Evolutionary conservation across 129 eudicot genomes (phyloP).

Genomic region (Solidago caesia): DNA sequence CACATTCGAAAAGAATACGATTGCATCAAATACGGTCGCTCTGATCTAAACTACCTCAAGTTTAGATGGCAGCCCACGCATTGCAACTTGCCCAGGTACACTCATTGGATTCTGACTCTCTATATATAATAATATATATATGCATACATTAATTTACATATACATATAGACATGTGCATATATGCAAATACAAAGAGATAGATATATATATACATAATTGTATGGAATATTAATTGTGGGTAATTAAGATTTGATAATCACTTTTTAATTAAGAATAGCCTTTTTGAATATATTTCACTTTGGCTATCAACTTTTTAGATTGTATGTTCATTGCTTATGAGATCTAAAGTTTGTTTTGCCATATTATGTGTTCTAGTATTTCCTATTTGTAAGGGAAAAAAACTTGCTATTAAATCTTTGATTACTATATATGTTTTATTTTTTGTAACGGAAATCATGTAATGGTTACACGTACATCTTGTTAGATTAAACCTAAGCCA

Average conservation of each 20-base stretch:
- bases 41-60: conserved; percentile 46
- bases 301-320: too few species aligned
- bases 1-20: conserved; percentile 56
- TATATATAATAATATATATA: too few species aligned
- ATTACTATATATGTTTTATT: too few species aligned
- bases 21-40: conserved; percentile 60
- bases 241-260: background rate
- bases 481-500: too few species aligned
- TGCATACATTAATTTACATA: background rate
- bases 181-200: too few species aligned
- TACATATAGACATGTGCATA: background rate
- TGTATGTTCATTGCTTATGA: background rate
- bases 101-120: background rate
- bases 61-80: conserved; percentile 59
- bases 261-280: background rate
- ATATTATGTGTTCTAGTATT: too few species aligned
- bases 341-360: background rate
- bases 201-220: too few species aligned
- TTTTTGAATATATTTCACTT: too few species aligned
- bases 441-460: too few species aligned
- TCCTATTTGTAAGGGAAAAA: background rate
- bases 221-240: background rate
- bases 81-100: conserved; percentile 55
- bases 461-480: too few species aligned
- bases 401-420: too few species aligned